Evolutionary conservation across 495 filamentous ascomycete species (phyloP).

Genomic region (Aspergillus conjunctus): DNA sequence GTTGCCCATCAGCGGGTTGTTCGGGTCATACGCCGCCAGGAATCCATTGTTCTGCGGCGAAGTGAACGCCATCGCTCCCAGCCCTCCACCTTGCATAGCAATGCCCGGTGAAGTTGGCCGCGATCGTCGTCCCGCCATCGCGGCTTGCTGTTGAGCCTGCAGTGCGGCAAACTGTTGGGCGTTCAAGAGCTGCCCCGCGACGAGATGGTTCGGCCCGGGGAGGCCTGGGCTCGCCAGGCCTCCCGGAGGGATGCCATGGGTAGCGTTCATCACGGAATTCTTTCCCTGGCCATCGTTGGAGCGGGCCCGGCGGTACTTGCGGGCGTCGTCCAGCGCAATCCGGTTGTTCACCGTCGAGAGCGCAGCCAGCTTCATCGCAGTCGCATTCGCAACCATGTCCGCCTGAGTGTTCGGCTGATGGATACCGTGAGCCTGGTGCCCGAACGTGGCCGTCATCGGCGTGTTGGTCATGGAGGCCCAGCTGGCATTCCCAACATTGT

Average conservation of each 20-base stretch:
- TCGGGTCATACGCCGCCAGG: slow-evolving; percentile 81
- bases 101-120: slow-evolving; percentile 92
- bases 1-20: slow-evolving; percentile 72
- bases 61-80: slow-evolving; percentile 72
- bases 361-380: slow-evolving; percentile 97
- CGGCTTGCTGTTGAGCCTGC: slow-evolving; percentile 79
- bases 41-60: slow-evolving; percentile 96
- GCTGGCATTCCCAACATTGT: slow-evolving; percentile 79
- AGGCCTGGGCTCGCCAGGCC: slow-evolving; percentile 53
- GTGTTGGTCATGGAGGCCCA: slow-evolving; percentile 99
- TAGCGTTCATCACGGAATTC: slow-evolving; percentile 36
- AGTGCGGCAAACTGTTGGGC: slow-evolving; percentile 84
- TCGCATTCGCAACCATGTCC: slow-evolving; percentile 98
- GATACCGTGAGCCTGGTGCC: slow-evolving; percentile 45
- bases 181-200: slow-evolving; percentile 83
- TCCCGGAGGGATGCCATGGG: slow-evolving; percentile 53
- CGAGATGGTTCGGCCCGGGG: slow-evolving; percentile 67
- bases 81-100: slow-evolving; percentile 69
- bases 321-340: slow-evolving; percentile 93
- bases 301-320: slow-evolving; percentile 87
- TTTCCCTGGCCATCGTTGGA: slow-evolving; percentile 78
- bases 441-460: slow-evolving; percentile 89
- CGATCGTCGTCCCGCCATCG: slow-evolving; percentile 78
- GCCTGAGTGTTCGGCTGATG: slow-evolving; percentile 65
- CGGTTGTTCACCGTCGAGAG: slow-evolving; percentile 98